Evolutionary conservation across 192 early-diverging fungal species (phyloP), one percentile per base, ranked within the genome.

Genomic region (Backusella parvicylindrica): DNA sequence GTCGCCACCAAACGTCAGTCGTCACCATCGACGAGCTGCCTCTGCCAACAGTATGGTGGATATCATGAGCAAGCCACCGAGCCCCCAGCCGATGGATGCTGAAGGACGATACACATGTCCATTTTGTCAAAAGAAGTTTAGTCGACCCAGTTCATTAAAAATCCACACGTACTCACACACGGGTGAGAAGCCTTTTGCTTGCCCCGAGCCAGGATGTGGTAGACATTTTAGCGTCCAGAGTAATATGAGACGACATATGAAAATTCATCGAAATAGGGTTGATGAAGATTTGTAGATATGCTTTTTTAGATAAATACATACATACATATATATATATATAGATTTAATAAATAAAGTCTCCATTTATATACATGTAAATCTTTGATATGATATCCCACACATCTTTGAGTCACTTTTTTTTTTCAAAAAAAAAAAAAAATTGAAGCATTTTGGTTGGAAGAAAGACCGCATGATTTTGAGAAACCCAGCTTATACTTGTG

Each of bases 131-230:
- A 94, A 93, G 64, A 71, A 72, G 18, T 94, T 94, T 50, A 85
- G 90, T 1, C 84, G 93, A 33, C 93, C 93, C 0, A 90, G 88
- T 3, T 89, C 91, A 0, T 74, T 92, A 1, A 78, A 85, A 0
- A 92, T 91, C 30, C 93, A 93, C 73, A 89, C 88, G 18, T 88
- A 88, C 74, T 91, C 91, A 0, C 93, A 94, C 56, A 93, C 93
- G 3, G 92, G 92, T 6, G 92, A 94, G 72, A 91, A 90, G 43
- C 93, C 93, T 2, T 88, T 91, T 80, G 82, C 85, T 16, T 94
- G 93, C 64, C 71, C 75, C 0, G 86, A 86, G 64, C 86, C 84
- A 35, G 87, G 90, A 1, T 94, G 93, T 75, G 84, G 83, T 6
- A 86, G 90, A 36, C 81, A 84, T 30, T 94, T 94, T 71, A 89